Conservation (phyloP, 257 asterid species). For the Solanum pimpinellifolium region DNA sequence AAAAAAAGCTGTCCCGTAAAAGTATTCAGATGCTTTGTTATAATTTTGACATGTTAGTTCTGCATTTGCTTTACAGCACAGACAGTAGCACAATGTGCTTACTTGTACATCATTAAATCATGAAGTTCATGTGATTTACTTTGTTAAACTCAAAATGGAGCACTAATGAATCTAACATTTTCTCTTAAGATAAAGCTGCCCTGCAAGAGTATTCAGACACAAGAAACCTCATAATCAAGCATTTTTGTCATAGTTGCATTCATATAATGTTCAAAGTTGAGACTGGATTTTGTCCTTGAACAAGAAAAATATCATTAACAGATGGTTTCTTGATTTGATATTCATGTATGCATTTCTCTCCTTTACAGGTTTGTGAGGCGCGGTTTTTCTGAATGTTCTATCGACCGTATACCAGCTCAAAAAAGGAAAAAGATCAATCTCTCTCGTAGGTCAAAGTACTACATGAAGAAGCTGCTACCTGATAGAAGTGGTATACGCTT, state of each 20-base stretch:
- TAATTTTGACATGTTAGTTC: neutral
- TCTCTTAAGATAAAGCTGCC: neutral
- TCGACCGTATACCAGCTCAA: constrained; percentile 56
- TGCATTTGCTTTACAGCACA: neutral
- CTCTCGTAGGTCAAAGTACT: constrained; percentile 72
- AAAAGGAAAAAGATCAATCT: constrained; percentile 69
- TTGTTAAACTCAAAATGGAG: neutral
- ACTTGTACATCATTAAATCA: neutral
- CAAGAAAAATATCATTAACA: neutral
- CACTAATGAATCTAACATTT: neutral
- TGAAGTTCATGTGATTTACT: neutral
- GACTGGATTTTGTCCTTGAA: neutral
- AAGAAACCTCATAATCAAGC: neutral
- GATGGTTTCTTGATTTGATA: neutral
- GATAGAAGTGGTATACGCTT: constrained; percentile 67
- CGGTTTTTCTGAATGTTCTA: constrained; percentile 73
- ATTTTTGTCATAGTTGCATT: neutral
- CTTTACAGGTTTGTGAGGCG: constrained; percentile 85
- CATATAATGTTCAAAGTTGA: neutral
- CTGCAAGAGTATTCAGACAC: neutral
- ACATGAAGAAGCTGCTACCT: constrained; percentile 68
- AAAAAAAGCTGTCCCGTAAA: neutral
- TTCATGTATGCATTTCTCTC: neutral
- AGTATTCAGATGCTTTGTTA: neutral
- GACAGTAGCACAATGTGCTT: neutral